Base-by-base conservation (phyloP, 2,329 filamentous ascomycete genomes). In the Colletotrichum gloeosporioides region DNA sequence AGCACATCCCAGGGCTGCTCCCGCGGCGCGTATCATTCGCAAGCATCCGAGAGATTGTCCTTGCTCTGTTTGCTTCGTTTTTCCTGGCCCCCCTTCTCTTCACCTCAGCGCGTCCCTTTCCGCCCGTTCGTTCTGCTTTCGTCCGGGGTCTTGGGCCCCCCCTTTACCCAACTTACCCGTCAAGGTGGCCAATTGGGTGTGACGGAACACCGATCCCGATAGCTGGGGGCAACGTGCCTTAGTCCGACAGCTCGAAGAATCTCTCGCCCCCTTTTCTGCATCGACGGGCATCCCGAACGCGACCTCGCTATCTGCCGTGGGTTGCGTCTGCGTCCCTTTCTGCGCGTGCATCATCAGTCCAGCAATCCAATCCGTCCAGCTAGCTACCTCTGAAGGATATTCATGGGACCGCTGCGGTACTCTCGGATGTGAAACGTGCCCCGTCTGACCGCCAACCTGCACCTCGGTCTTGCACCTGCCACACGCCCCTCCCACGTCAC, bases 171-270 rank as follows among this genome's bases (percentile, higher is more conserved):
- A 22, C 55, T 29, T 67, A 57, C 18, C 57, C 57, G 39, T 49
- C 27, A 29, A 39, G 57, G 73, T 53, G 59, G 74, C 70, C 73
- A 73, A 74, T 76, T 76, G 64, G 70, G 65, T 22, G 18, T 64
- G 49, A 32, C 69, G 73, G 63, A 69, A 34, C 63, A 44, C 34
- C 39, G 18, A 36, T 32, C 32, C 73, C 57, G 27, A 68, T 31
- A 34, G 44, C 59, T 34, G 59, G 64, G 59, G 70, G 36, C 39
- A n/a, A 25, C 29, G 49, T 63, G n/a, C 57, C 27, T 61, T 25
- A 22, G 44, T 53, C 12, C 59, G 27, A 59, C 22, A 27, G 59
- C 59, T 62, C 49, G 36, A 65, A 71, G 72, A 75, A 75, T 57
- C 31, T 62, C 25, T 62, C 31, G 31, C 39, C 73, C 55, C 57